phyloP scores from a whole-genome alignment of 179 eudicot genomes.

The Silene noctiflora region DNA sequence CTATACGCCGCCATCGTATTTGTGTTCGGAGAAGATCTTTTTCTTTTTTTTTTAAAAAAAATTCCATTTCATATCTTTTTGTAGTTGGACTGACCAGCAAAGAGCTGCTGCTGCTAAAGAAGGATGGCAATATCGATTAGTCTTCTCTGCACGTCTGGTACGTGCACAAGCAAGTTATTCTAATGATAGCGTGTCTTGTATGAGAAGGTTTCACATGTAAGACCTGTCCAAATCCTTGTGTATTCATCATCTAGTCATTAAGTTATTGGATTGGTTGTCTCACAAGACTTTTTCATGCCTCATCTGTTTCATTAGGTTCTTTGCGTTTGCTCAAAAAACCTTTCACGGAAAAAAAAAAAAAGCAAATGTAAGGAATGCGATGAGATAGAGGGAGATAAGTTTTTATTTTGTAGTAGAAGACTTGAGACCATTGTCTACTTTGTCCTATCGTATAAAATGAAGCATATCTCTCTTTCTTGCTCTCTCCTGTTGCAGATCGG shows the following conservation, averaged over 20 bases:
- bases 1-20: neutral
- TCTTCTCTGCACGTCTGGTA: constrained; percentile 89
- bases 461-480: neutral
- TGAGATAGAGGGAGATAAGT: too few relatives aligned
- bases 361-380: too few relatives aligned
- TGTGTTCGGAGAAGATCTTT: neutral
- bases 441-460: neutral
- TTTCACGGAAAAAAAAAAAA: too few relatives aligned
- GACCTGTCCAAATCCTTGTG: too few relatives aligned
- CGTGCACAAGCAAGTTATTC: constrained; percentile 13
- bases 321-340: too few relatives aligned
- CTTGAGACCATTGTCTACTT: neutral
- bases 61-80: constrained; percentile 13
- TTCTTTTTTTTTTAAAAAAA: neutral
- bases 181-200: neutral
- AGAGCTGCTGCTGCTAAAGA: constrained; percentile 84
- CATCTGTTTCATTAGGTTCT: too few relatives aligned
- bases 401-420: too few relatives aligned
- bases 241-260: too few relatives aligned
- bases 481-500: constrained; percentile 51
- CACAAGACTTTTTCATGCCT: too few relatives aligned
- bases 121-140: constrained; percentile 83
- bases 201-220: too few relatives aligned
- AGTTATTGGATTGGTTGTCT: too few relatives aligned
- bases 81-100: constrained; percentile 97